A percentile compares a stretch with the other conserved stretches of the same genome.
Conservation (phyloP, 768 basidiomycete species). For the Suillus alpinus region DNA sequence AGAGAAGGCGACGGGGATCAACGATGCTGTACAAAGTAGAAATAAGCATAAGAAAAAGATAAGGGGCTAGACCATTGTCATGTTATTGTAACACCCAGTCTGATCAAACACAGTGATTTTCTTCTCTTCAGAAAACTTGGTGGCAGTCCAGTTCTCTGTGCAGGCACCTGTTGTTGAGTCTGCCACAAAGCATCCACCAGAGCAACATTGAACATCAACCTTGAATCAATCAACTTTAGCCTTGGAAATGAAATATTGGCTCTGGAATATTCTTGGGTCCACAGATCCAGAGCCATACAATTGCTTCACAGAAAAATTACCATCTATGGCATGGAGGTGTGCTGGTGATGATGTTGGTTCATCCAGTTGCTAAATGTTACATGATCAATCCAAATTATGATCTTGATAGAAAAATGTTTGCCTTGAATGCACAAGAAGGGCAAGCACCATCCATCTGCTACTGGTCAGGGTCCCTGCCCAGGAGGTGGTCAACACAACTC, state of each 20-base stretch:
- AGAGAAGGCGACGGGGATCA: too few relatives aligned
- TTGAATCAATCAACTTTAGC: conserved; percentile 27
- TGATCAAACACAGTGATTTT: conserved; percentile 36
- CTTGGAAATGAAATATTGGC: conserved; percentile 25
- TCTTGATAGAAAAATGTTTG: not conserved
- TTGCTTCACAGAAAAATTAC: conserved; percentile 33
- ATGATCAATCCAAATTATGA: not conserved
- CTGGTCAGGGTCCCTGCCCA: not conserved
- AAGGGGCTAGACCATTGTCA: too few relatives aligned
- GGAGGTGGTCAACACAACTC: not conserved
- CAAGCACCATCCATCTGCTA: not conserved
- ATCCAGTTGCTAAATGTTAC: conserved; percentile 10
- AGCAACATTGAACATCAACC: conserved; percentile 6
- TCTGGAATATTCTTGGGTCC: conserved; percentile 18
- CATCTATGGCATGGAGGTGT: conserved; percentile 29
- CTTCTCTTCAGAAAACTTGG: conserved; percentile 24
- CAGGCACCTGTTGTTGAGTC: not conserved
- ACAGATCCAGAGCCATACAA: conserved; percentile 19
- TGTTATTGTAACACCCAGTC: too few relatives aligned
- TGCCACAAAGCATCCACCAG: not conserved
- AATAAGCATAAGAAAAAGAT: too few relatives aligned
- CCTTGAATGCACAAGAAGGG: not conserved
- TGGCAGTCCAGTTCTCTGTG: conserved; percentile 9
- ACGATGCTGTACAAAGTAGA: too few relatives aligned
- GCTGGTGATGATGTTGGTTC: conserved; percentile 26